Evolutionary conservation across 495 filamentous ascomycete genomes (phyloP), one percentile per base, ranked within the genome.

Genomic region (Aspergillus sclerotiicarbonarius): DNA sequence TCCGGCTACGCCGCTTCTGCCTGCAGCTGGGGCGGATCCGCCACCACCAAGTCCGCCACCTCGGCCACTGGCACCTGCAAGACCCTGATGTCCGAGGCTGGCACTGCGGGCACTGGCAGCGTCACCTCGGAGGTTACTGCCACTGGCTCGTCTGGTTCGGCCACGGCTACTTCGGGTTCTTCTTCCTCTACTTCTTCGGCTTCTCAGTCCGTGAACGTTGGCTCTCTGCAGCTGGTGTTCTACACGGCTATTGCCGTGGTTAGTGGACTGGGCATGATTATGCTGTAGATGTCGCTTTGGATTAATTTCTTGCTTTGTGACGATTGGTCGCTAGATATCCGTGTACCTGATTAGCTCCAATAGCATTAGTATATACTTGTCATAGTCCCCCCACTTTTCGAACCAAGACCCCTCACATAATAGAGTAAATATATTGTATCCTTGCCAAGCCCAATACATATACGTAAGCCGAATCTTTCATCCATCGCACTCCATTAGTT

Each of bases 1-100:
- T 25, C 25, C 25, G 59, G 59, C 56, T 67, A 68, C 6, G 76
- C 70, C 51, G 66, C 75, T 19, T 68, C 71, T 37, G 88, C 91
- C 31, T 98, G 94, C 69, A 78, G 85, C 75, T 98, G 96, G 75
- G 72, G 78, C 51, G 88, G 90, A 49, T 79, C 80, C 20, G 91
- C 87, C 0, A 72, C 76, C 52, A 75, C 78, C 25, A 79, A 25
- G 12, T 41, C 37, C 10, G 67, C 74, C 49, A 72, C 61, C 61
- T 13, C 37, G 0, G 74, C 75, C 60, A 80, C 77, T 51, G 83
- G 80, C 5, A 69, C 62, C 47, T 90, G 87, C 70, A 63, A 67
- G 20, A 20, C 70, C 0, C 75, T 89, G 51, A 41, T 41, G 54
- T 75, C 71, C 45, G 70, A 87, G 67, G 89, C 86, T 20, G 88